These are phyloP conservation scores for Cyclanthera cordifolia DNA, from an alignment of 306 rosid species.

Conservation along the genomic window DNA sequence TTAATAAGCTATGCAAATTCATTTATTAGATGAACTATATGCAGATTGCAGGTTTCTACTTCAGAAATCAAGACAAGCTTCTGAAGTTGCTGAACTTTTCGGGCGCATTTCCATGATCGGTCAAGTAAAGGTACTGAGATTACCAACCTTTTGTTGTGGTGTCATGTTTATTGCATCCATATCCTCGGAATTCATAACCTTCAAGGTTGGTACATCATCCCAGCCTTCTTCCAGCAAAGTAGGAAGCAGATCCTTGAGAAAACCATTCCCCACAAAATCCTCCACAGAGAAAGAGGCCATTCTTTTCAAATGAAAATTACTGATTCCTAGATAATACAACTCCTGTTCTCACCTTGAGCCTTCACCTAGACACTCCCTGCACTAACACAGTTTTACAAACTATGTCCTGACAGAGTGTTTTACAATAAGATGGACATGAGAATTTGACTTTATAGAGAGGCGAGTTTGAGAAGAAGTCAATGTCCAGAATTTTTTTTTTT, in stretches of 20 bases:
- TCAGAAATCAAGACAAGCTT: neutral
- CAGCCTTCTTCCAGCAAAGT: slow-evolving; percentile 73
- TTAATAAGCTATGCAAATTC: neutral
- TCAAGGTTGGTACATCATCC: slow-evolving; percentile 86
- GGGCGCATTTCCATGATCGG: neutral
- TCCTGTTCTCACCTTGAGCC: neutral
- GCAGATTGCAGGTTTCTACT: neutral
- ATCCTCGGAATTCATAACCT: slow-evolving; percentile 66
- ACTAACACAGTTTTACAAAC: neutral
- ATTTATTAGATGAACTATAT: neutral
- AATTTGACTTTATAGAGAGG: neutral
- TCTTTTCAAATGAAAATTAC: neutral
- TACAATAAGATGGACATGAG: neutral
- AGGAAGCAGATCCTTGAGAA: slow-evolving; percentile 51
- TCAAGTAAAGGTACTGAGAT: neutral
- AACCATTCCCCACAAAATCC: slow-evolving; percentile 68
- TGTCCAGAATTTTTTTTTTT: no score
- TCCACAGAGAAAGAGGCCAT: slow-evolving; percentile 84
- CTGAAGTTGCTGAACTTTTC: neutral
- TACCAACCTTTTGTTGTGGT: slow-evolving; percentile 50
- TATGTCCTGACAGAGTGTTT: neutral
- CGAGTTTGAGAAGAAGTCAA: neutral
- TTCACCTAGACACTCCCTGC: neutral
- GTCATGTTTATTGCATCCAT: slow-evolving; percentile 72
- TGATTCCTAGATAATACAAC: neutral